Conservation (phyloP, 2,329 filamentous ascomycete species). For the Arthrobotrys megalospora region DNA sequence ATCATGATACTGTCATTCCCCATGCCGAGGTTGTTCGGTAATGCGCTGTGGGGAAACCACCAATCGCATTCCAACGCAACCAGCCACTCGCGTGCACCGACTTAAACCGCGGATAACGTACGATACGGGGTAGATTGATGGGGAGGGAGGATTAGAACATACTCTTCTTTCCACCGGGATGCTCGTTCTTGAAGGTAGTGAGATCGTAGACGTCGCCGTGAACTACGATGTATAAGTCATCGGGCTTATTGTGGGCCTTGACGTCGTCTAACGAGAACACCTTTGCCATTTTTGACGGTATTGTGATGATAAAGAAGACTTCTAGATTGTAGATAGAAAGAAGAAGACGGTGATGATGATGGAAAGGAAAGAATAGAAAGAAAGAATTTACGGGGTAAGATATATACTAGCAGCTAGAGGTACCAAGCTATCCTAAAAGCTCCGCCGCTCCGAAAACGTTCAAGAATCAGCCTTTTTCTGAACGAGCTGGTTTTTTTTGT, state of each 20-base stretch:
- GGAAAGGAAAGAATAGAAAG: conserved; percentile 8
- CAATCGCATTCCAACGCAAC: conserved; percentile 73
- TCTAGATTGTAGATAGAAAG: not conserved
- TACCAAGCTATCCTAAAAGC: conserved; percentile 3
- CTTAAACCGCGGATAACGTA: not conserved
- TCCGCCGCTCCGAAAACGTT: conserved; percentile 24
- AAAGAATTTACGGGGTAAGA: not conserved
- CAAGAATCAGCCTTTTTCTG: conserved; percentile 15
- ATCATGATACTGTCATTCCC: not conserved
- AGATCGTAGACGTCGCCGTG: conserved; percentile 97
- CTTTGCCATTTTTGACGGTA: conserved; percentile 80
- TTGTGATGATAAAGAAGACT: not conserved
- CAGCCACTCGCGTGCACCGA: conserved; percentile 69
- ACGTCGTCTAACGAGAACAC: conserved; percentile 88
- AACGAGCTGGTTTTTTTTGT: conserved; percentile 8
- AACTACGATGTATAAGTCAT: conserved; percentile 89
- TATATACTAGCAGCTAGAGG: not conserved
- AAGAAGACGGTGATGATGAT: not conserved
- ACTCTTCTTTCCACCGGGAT: conserved; percentile 85
- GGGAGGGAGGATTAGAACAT: conserved; percentile 64
- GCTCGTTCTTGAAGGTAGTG: conserved; percentile 83
- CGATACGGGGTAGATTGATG: not conserved
- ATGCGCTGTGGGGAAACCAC: conserved; percentile 8
- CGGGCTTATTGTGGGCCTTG: conserved; percentile 88
- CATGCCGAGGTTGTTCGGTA: conserved; percentile 21